A percentile compares a stretch with the other conserved stretches of the same genome.
Evolutionary conservation across 495 filamentous ascomycete species (phyloP).

Genomic region (Penicillium nucicola): DNA sequence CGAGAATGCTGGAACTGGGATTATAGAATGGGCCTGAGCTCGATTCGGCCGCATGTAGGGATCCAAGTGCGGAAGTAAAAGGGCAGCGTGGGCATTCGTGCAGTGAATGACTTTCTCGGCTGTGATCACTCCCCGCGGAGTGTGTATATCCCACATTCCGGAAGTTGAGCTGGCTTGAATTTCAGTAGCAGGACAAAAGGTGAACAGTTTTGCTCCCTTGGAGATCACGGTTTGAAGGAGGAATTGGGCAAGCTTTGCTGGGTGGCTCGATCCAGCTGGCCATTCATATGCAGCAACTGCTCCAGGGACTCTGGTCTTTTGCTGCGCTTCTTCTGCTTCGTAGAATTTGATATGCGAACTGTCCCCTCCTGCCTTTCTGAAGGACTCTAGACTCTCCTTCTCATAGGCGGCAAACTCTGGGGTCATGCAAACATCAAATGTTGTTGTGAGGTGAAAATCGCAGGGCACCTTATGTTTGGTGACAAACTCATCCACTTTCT

Average conservation of each 20-base stretch:
- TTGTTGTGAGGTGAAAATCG: constrained; percentile 28
- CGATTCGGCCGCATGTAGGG: constrained; percentile 24
- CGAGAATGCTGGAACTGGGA: constrained; percentile 18
- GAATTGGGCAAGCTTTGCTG: constrained; percentile 30
- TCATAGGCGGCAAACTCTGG: constrained; percentile 26
- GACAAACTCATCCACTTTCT: constrained; percentile 24
- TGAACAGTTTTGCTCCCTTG: constrained; percentile 21
- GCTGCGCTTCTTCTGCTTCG: constrained; percentile 18
- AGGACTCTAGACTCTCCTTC: constrained; percentile 23
- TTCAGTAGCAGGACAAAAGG: constrained; percentile 24
- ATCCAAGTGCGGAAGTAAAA: constrained; percentile 23
- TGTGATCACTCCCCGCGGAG: constrained; percentile 14
- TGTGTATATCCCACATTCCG: constrained; percentile 22
- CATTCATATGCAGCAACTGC: constrained; percentile 33
- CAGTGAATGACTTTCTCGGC: constrained; percentile 29
- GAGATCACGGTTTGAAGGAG: constrained; percentile 20
- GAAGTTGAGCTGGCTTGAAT: constrained; percentile 5
- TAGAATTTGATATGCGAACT: constrained; percentile 23
- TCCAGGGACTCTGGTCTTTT: constrained; percentile 17
- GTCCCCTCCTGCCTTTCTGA: constrained; percentile 25
- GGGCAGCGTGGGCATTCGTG: constrained; percentile 31
- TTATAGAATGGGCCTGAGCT: constrained; percentile 27
- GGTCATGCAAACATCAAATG: constrained; percentile 34
- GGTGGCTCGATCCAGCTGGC: constrained; percentile 30
- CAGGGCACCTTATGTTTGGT: constrained; percentile 26